Evolutionary conservation across 306 rosid genomes (phyloP), one percentile per base, ranked within the genome.

Genomic region (Abrus precatorius): DNA sequence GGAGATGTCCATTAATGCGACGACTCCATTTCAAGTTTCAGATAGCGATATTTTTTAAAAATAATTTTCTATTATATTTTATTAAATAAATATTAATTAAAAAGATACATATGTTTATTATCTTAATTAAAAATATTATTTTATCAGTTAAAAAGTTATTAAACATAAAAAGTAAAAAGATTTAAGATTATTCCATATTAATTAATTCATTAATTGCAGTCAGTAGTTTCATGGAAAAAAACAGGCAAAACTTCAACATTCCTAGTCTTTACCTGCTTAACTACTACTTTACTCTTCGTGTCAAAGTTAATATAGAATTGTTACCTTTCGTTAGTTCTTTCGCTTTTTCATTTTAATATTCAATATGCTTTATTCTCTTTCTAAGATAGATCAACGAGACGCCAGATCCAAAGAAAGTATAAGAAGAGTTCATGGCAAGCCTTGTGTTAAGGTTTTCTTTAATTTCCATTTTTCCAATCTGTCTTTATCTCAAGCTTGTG

Each of bases 221-320:
- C 9, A 10, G 44, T 62, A 77, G 72, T 54, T 71, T 56, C n/a
- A 32, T 29, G 20, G 20, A 20, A 14, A 60, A 69, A 67, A 67
- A 52, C 47, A 54, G 79, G 64, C 72, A 70, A 80, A 79, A 62
- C 79, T 76, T 69, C 80, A 68, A 85, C 85, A 77, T 78, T 87
- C 84, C 60, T 72, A 77, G 79, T 74, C 74, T 47, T 68, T 70
- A 77, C 79, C 87, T 83, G 60, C 85, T 74, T 62, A 83, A 65
- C 77, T 83, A 68, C 78, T 82, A 66, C 86, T 85, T 89, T 84
- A 85, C 86, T 82, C 85, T 49, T 78, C 80, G 7, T 72, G 60
- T 83, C 77, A 84, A 83, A 76, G 80, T 63, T 79, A 32, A 45
- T 73, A 13, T 76, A 69, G 1, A 77, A 52, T 61, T 65, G 27